Evolutionary conservation across 1,284 basidiomycete genomes (phyloP).

Genomic region (Rhodotorula sp.): DNA sequence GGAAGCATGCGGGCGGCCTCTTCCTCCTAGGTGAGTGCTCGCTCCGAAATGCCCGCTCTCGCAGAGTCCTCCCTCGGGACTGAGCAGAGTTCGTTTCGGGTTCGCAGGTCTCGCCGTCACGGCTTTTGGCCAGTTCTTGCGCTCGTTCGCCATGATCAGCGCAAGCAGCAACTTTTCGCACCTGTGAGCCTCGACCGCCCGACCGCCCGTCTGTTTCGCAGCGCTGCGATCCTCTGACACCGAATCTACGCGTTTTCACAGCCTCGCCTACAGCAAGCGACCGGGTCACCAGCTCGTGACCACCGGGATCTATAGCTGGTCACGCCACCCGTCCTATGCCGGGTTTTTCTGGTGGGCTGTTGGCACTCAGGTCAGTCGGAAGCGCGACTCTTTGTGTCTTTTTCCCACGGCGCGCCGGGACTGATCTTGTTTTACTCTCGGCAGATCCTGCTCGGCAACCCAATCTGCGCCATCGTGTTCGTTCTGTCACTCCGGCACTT

Average conservation of each 20-base stretch:
- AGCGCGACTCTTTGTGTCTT: too few relatives aligned
- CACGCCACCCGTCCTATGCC: constrained; percentile 91
- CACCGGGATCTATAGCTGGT: constrained; percentile 78
- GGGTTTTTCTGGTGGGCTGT: constrained; percentile 99
- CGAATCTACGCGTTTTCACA: not conserved
- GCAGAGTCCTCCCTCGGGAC: not conserved
- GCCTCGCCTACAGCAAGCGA: constrained; percentile 69
- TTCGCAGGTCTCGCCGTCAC: constrained; percentile 63
- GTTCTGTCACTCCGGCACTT: constrained; percentile 73
- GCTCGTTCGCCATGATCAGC: constrained; percentile 92
- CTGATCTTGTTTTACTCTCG: not conserved
- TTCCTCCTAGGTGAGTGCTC: constrained; percentile 36
- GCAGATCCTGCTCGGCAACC: constrained; percentile 90
- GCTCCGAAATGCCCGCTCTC: not conserved
- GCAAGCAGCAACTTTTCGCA: constrained; percentile 93
- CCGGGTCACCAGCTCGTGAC: constrained; percentile 70
- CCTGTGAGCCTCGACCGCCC: constrained; percentile 46
- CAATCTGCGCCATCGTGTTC: constrained; percentile 60
- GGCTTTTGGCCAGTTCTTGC: constrained; percentile 69
- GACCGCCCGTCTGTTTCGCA: too few relatives aligned
- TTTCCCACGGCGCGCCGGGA: not conserved
- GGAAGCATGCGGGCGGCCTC: constrained; percentile 36
- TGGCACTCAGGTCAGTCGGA: constrained; percentile 59
- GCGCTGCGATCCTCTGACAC: too few relatives aligned
- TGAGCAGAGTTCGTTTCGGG: not conserved